A percentile compares a stretch with the other conserved stretches of the same genome.
These are phyloP conservation scores for Xanthoceras sorbifolium DNA, from an alignment of 345 rosid species.

Conservation along the genomic window DNA sequence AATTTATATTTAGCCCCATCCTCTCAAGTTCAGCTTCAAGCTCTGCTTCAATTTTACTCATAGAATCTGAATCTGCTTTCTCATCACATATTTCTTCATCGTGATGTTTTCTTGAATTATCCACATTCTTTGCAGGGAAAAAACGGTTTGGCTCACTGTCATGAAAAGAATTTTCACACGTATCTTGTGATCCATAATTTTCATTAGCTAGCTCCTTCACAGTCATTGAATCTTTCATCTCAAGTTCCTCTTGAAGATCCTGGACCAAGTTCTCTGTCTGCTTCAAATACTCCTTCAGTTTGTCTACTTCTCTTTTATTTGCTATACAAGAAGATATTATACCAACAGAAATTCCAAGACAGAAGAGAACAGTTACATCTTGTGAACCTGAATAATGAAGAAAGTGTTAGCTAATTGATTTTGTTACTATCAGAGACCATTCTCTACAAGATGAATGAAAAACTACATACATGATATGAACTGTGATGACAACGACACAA, in stretches of 20 bases:
- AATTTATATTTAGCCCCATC: slow-evolving; percentile 69
- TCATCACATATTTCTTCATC: slow-evolving; percentile 33
- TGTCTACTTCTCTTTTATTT: slow-evolving; percentile 49
- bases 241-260: slow-evolving; percentile 78
- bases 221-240: slow-evolving; percentile 63
- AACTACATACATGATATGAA: background rate
- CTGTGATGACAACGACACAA: background rate
- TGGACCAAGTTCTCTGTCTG: slow-evolving; percentile 68
- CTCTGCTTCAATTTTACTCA: slow-evolving; percentile 89
- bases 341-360: slow-evolving; percentile 74
- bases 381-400: slow-evolving; percentile 42
- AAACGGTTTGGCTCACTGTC: slow-evolving; percentile 24
- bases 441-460: background rate
- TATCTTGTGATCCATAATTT: slow-evolving; percentile 38
- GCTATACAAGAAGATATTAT: slow-evolving; percentile 52
- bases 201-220: slow-evolving; percentile 59
- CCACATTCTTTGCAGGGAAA: slow-evolving; percentile 20
- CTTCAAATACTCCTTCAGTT: slow-evolving; percentile 52
- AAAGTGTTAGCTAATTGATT: slow-evolving; percentile 23
- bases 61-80: slow-evolving; percentile 48
- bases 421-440: background rate
- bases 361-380: slow-evolving; percentile 48
- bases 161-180: slow-evolving; percentile 30
- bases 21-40: slow-evolving; percentile 95
- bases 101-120: slow-evolving; percentile 22